A percentile compares a stretch with the other conserved stretches of the same genome.
These are phyloP conservation scores for Calonectria hawksworthii DNA, from an alignment of 2,329 filamentous ascomycete genomes.

Conservation along the genomic window DNA sequence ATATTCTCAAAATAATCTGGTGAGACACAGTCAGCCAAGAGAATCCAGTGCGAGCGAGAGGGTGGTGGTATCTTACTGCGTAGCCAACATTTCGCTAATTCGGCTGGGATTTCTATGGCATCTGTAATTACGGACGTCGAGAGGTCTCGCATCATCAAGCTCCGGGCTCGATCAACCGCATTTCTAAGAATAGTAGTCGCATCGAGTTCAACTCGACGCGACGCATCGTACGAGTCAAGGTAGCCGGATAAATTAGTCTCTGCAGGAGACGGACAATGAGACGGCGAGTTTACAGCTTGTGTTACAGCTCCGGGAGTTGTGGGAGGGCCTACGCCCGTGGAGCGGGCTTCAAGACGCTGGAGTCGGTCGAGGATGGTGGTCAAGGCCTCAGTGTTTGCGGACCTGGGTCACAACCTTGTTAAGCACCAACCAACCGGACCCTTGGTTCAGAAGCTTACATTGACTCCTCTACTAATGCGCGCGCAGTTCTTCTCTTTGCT, in stretches of 20 bases:
- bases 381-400: constrained; percentile 36
- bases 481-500: constrained; percentile 43
- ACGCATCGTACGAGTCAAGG: constrained; percentile 22
- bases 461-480: constrained; percentile 30
- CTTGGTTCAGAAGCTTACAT: constrained; percentile 28
- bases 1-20: constrained; percentile 48
- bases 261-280: constrained; percentile 32
- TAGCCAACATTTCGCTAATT: constrained; percentile 48
- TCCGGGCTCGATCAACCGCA: constrained; percentile 47
- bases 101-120: constrained; percentile 42
- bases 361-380: constrained; percentile 48
- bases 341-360: constrained; percentile 47
- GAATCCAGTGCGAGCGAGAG: too few species aligned
- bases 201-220: constrained; percentile 36
- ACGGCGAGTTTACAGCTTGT: constrained; percentile 32
- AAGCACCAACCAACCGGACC: constrained; percentile 5
- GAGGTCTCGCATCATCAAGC: constrained; percentile 39
- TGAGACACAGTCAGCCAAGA: background rate
- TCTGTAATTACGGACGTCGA: constrained; percentile 40
- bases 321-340: constrained; percentile 8
- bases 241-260: constrained; percentile 20
- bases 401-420: constrained; percentile 25
- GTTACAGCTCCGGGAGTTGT: constrained; percentile 14
- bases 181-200: constrained; percentile 46
- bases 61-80: constrained; percentile 37